phyloP scores from a whole-genome alignment of 2,329 filamentous ascomycete genomes.

The Aspergillus sp. region DNA sequence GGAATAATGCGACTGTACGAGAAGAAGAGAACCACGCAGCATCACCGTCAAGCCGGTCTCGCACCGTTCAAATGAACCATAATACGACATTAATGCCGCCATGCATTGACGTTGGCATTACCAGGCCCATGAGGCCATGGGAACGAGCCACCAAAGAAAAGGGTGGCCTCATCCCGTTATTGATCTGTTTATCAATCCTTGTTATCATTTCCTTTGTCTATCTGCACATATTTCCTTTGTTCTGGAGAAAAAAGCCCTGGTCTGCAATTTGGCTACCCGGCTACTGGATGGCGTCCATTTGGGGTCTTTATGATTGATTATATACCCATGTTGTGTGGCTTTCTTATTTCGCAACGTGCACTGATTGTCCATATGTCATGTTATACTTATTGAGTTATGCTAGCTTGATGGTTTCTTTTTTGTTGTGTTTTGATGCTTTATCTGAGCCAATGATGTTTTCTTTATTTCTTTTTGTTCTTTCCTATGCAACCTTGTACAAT shows the following conservation, averaged over 20 bases:
- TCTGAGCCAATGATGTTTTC: neutral
- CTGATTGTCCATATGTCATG: neutral
- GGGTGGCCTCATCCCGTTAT: neutral
- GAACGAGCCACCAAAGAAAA: neutral
- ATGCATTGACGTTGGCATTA: neutral
- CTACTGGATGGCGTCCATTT: neutral
- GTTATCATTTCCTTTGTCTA: neutral
- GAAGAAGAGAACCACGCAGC: neutral
- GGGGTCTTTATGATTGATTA: neutral
- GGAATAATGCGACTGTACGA: neutral
- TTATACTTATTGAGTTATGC: slow-evolving; percentile 1
- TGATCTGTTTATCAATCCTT: neutral
- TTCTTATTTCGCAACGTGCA: neutral
- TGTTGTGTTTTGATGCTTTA: neutral
- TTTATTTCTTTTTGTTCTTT: neutral
- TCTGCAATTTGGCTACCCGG: neutral
- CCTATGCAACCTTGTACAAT: neutral
- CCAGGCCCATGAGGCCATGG: neutral
- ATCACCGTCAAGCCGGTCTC: neutral
- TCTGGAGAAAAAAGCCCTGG: neutral
- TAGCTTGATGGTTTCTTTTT: neutral
- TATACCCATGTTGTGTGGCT: neutral
- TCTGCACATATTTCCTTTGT: slow-evolving; percentile 5
- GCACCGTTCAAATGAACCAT: neutral
- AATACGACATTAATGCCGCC: neutral